Conservation (phyloP, 139 green algal genomes). For the Bryopsis sp. region DNA sequence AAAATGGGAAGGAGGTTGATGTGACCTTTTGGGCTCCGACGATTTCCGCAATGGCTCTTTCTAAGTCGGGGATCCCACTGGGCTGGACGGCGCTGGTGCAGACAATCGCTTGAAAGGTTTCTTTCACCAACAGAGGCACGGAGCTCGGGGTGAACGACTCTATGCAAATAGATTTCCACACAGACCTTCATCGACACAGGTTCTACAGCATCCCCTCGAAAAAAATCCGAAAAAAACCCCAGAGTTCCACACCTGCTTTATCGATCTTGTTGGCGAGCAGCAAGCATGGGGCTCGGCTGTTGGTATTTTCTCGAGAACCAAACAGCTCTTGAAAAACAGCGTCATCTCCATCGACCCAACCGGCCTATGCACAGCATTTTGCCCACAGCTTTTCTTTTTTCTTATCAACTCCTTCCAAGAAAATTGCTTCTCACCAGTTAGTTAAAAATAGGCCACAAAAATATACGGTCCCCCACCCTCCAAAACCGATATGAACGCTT, state of each 20-base stretch:
- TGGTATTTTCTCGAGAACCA: neutral
- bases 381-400: too few relatives aligned
- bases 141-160: neutral
- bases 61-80: slow-evolving; percentile 18
- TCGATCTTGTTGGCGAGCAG: slow-evolving; percentile 91
- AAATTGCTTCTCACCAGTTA: too few relatives aligned
- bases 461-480: too few relatives aligned
- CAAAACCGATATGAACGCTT: too few relatives aligned
- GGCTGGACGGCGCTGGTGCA: neutral
- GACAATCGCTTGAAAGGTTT: slow-evolving; percentile 11
- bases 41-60: slow-evolving; percentile 24
- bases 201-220: neutral
- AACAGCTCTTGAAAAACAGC: neutral
- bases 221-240: neutral
- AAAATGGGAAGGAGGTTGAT: neutral
- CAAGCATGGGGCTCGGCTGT: slow-evolving; percentile 33
- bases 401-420: too few relatives aligned
- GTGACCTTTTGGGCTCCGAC: slow-evolving; percentile 27
- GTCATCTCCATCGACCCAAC: neutral
- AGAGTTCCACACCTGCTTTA: slow-evolving; percentile 31
- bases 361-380: too few relatives aligned
- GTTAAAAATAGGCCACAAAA: too few relatives aligned
- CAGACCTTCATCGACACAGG: too few relatives aligned
- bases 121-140: slow-evolving; percentile 6
- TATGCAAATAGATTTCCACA: too few relatives aligned